These are phyloP conservation scores for Pelargonium myrrhifolium DNA, from an alignment of 441 rosid genomes.

Conservation along the genomic window DNA sequence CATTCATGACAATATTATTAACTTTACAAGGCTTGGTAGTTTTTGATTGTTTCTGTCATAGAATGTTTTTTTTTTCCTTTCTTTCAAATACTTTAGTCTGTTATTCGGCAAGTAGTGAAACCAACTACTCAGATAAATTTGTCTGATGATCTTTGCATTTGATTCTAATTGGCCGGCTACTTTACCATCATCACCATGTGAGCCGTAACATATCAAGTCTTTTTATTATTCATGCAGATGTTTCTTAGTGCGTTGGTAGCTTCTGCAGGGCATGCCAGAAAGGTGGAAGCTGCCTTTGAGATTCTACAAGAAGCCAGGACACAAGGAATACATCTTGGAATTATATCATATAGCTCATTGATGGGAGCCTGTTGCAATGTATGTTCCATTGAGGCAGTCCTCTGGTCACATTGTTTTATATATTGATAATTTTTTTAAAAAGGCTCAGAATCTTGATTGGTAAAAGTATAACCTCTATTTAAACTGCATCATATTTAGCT, in stretches of 20 bases:
- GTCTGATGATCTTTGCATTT: not conserved
- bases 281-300: slow-evolving; percentile 68
- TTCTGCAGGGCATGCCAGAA: slow-evolving; percentile 82
- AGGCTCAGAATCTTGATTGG: no score
- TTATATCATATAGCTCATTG: slow-evolving; percentile 77
- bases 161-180: slow-evolving; percentile 14
- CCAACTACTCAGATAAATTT: not conserved
- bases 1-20: not conserved
- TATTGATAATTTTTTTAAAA: not conserved
- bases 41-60: not conserved
- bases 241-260: slow-evolving; percentile 81
- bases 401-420: not conserved
- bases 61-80: not conserved
- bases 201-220: slow-evolving; percentile 4
- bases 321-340: slow-evolving; percentile 55
- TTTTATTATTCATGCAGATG: slow-evolving; percentile 40
- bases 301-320: slow-evolving; percentile 52
- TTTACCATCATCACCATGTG: not conserved
- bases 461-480: no score
- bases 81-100: not conserved
- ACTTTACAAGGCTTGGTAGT: not conserved
- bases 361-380: slow-evolving; percentile 98
- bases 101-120: slow-evolving; percentile 4
- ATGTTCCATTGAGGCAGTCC: slow-evolving; percentile 25
- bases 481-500: no score